Percentiles rank a stretch among this genome's conserved stretches.
These are phyloP conservation scores for Macadamia integrifolia DNA, from an alignment of 164 flowering plant species.

Conservation along the genomic window DNA sequence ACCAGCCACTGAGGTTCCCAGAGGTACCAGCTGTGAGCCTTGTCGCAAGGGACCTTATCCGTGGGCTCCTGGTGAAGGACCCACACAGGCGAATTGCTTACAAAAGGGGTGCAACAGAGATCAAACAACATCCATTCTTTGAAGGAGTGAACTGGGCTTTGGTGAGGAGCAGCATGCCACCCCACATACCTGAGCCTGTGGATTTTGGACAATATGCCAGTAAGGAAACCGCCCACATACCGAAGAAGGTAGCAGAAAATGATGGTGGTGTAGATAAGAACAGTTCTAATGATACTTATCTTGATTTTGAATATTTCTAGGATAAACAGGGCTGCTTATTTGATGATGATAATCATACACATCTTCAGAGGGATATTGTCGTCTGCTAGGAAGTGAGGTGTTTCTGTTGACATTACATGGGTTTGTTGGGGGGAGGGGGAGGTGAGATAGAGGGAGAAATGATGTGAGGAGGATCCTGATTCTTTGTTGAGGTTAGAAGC, in stretches of 20 bases:
- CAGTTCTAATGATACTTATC: constrained; percentile 27
- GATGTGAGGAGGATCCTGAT: constrained; percentile 3
- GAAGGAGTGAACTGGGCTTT: constrained; percentile 81
- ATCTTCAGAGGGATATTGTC: background rate
- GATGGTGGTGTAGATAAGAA: constrained; percentile 13
- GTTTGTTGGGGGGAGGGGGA: background rate
- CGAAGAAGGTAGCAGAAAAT: constrained; percentile 22
- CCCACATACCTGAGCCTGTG: constrained; percentile 56
- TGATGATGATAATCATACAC: background rate
- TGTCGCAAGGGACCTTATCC: constrained; percentile 52
- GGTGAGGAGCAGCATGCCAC: constrained; percentile 56
- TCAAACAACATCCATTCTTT: constrained; percentile 68
- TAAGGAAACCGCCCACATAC: constrained; percentile 28
- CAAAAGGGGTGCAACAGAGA: constrained; percentile 68
- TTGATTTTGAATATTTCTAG: constrained; percentile 65
- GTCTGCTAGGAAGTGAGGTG: background rate
- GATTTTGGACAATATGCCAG: constrained; percentile 44
- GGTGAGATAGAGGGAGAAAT: too few relatives aligned
- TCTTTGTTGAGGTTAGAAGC: constrained; percentile 5
- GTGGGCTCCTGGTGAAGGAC: constrained; percentile 65
- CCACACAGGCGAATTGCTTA: constrained; percentile 65
- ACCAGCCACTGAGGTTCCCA: constrained; percentile 60
- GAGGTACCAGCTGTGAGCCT: constrained; percentile 43
- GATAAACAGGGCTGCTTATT: background rate
- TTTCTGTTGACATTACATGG: background rate